Percentiles rank a stretch among this genome's conserved stretches.
Conservation (phyloP, 176 grass and related monocot genomes). For the Oryza punctata region DNA sequence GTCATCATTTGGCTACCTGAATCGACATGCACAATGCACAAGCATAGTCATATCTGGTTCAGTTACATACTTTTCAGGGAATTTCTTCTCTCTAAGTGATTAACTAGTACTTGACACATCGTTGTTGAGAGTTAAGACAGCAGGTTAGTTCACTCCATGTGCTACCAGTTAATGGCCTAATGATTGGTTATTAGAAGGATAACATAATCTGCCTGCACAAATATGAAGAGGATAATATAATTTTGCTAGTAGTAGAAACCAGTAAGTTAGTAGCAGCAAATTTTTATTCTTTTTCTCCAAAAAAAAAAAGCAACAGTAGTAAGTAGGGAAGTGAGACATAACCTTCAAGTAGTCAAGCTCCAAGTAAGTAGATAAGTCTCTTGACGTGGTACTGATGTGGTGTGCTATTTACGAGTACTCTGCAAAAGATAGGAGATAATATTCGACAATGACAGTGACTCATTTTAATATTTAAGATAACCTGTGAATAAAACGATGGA, state of each 20-base stretch:
- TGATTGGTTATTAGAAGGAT: not conserved
- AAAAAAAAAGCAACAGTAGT: not conserved
- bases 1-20: not conserved
- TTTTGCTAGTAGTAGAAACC: too few relatives aligned
- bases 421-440: slow-evolving; percentile 3
- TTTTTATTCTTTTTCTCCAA: not conserved
- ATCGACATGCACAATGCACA: not conserved
- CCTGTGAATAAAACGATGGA: not conserved
- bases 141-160: not conserved
- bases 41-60: not conserved
- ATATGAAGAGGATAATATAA: not conserved
- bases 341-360: not conserved
- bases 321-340: not conserved
- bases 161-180: not conserved
- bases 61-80: not conserved
- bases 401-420: slow-evolving; percentile 17
- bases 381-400: slow-evolving; percentile 28
- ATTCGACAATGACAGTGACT: slow-evolving; percentile 3
- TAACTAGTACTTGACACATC: not conserved
- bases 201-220: not conserved
- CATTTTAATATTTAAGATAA: not conserved
- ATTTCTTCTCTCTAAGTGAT: not conserved
- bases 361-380: slow-evolving; percentile 18
- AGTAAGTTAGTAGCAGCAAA: not conserved
- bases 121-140: not conserved